Evolutionary conservation across 2,329 filamentous ascomycete species (phyloP).

Genomic region (Ceratocystis huliohia): DNA sequence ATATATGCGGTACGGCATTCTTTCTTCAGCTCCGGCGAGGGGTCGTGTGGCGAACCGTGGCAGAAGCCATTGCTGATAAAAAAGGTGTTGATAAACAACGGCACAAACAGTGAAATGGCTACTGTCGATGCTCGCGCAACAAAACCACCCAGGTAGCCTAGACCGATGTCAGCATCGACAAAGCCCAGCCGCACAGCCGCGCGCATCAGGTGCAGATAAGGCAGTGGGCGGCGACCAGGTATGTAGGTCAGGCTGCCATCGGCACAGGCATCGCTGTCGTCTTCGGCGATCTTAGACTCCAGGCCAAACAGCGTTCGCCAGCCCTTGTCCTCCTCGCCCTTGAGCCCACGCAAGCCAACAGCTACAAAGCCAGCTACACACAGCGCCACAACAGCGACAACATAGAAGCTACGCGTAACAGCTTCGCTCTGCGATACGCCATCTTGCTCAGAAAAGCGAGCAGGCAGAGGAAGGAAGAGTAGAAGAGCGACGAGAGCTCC

Average conservation of each 20-base stretch:
- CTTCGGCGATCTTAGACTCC: slow-evolving; percentile 15
- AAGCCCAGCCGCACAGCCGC: slow-evolving; percentile 58
- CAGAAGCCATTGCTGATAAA: slow-evolving; percentile 75
- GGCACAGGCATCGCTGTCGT: not conserved
- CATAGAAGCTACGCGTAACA: slow-evolving; percentile 74
- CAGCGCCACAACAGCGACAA: slow-evolving; percentile 63
- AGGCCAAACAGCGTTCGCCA: slow-evolving; percentile 46
- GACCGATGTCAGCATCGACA: slow-evolving; percentile 61
- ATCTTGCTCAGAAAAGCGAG: slow-evolving; percentile 56
- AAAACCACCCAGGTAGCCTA: slow-evolving; percentile 88
- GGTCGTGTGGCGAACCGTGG: slow-evolving; percentile 49
- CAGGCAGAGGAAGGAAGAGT: slow-evolving; percentile 77
- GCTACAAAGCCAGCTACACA: slow-evolving; percentile 62
- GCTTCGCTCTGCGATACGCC: slow-evolving; percentile 63
- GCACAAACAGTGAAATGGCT: slow-evolving; percentile 88
- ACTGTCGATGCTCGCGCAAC: slow-evolving; percentile 91
- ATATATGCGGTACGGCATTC: slow-evolving; percentile 80
- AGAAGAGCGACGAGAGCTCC: slow-evolving; percentile 75
- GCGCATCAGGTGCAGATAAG: slow-evolving; percentile 48
- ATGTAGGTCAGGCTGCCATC: not conserved
- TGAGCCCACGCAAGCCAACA: slow-evolving; percentile 56
- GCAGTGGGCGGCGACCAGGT: slow-evolving; percentile 28
- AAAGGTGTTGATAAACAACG: slow-evolving; percentile 82
- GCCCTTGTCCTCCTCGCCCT: slow-evolving; percentile 67
- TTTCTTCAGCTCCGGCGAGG: slow-evolving; percentile 63